Conservation (phyloP, 345 rosid species). For the Brassica cretica region DNA sequence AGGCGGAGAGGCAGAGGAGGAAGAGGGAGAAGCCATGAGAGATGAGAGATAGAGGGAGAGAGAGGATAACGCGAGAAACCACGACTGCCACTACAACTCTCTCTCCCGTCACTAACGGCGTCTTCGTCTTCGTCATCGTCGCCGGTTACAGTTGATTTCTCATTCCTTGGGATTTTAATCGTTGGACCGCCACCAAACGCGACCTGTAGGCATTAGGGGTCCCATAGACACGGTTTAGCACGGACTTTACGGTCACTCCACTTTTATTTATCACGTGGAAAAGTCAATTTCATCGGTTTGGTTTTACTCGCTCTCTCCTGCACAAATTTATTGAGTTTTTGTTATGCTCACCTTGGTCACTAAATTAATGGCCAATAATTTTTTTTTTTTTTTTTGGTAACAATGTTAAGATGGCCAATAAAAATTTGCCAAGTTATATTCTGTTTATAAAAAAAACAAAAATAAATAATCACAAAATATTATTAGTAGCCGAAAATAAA, state of each 20-base stretch:
- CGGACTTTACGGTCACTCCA: slow-evolving; percentile 25
- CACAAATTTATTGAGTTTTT: too few relatives aligned
- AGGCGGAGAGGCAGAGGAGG: slow-evolving; percentile 56
- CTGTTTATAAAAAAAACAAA: too few relatives aligned
- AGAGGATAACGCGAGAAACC: slow-evolving; percentile 49
- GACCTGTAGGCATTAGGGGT: slow-evolving; percentile 11
- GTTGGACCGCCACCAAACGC: slow-evolving; percentile 6
- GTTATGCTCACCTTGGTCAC: too few relatives aligned
- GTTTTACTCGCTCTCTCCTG: too few relatives aligned
- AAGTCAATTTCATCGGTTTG: not conserved
- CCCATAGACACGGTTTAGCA: slow-evolving; percentile 30
- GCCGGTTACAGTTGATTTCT: slow-evolving; percentile 1
- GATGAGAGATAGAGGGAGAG: slow-evolving; percentile 65
- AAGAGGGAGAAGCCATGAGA: slow-evolving; percentile 67
- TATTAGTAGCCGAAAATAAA: too few relatives aligned
- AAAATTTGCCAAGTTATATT: too few relatives aligned
- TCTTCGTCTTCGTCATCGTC: not conserved
- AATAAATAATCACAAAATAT: too few relatives aligned
- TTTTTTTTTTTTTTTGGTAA: too few relatives aligned
- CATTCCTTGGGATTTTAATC: not conserved
- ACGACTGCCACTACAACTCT: slow-evolving; percentile 72
- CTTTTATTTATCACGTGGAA: slow-evolving; percentile 5
- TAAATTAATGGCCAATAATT: too few relatives aligned
- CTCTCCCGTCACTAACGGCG: slow-evolving; percentile 67
- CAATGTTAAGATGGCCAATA: too few relatives aligned